phyloP scores from a whole-genome alignment of 2,329 filamentous ascomycete genomes.

The Epichloe typhina region DNA sequence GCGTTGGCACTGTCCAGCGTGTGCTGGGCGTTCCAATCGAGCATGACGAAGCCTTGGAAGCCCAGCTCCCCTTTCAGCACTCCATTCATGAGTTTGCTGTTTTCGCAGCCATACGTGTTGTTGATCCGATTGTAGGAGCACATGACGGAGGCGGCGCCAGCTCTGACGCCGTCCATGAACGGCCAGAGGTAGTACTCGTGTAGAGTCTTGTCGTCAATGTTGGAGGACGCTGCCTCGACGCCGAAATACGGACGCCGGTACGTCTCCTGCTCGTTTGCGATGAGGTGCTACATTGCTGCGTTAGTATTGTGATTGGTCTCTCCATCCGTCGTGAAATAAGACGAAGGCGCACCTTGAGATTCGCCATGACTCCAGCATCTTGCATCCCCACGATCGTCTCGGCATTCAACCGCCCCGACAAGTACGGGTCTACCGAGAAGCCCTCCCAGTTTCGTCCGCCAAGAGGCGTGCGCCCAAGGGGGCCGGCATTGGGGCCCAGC shows the following conservation, averaged over 20 bases:
- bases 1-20: slow-evolving; percentile 39
- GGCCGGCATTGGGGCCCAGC: slow-evolving; percentile 57
- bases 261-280: slow-evolving; percentile 50
- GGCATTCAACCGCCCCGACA: slow-evolving; percentile 58
- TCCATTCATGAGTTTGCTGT: slow-evolving; percentile 54
- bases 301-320: not conserved
- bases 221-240: slow-evolving; percentile 42
- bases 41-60: slow-evolving; percentile 56
- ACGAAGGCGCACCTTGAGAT: slow-evolving; percentile 39
- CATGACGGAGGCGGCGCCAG: slow-evolving; percentile 47
- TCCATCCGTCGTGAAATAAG: no score
- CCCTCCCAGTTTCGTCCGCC: slow-evolving; percentile 67
- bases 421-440: slow-evolving; percentile 56
- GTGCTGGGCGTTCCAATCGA: slow-evolving; percentile 59
- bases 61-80: slow-evolving; percentile 50
- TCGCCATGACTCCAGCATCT: slow-evolving; percentile 65
- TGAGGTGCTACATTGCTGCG: slow-evolving; percentile 31
- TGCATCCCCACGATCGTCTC: slow-evolving; percentile 66
- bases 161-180: slow-evolving; percentile 46
- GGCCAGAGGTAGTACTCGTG: slow-evolving; percentile 56
- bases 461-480: slow-evolving; percentile 55
- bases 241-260: slow-evolving; percentile 27
- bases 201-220: slow-evolving; percentile 51
- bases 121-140: slow-evolving; percentile 62
- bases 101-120: slow-evolving; percentile 61